phyloP scores from a whole-genome alignment of 2,329 filamentous ascomycete species.

The Colletotrichum liriopes region DNA sequence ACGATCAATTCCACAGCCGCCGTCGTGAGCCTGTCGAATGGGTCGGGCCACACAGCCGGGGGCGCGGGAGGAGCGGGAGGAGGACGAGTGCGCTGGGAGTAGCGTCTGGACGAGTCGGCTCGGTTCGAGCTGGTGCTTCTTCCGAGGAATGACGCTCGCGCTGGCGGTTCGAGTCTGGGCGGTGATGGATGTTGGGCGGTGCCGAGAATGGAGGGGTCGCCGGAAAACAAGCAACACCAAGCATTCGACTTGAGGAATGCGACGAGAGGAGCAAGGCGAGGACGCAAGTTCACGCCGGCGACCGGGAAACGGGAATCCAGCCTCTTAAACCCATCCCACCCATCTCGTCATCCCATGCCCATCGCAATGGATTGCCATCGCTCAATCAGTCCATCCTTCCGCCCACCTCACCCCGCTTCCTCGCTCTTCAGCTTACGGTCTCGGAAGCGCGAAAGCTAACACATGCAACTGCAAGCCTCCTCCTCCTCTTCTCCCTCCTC shows the following conservation, averaged over 20 bases:
- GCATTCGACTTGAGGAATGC: slow-evolving; percentile 8
- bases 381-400: slow-evolving; percentile 28
- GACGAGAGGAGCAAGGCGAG: no score
- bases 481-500: not conserved
- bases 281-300: not conserved
- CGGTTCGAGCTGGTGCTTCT: not conserved
- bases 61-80: not conserved
- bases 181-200: not conserved
- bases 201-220: not conserved
- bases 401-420: slow-evolving; percentile 14
- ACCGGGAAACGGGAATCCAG: slow-evolving; percentile 23
- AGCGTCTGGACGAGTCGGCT: not conserved
- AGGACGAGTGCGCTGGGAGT: not conserved
- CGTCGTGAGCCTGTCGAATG: slow-evolving; percentile 1
- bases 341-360: slow-evolving; percentile 12
- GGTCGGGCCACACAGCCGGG: not conserved
- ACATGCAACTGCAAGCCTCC: slow-evolving; percentile 25
- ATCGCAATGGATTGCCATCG: slow-evolving; percentile 15
- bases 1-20: slow-evolving; percentile 9
- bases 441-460: slow-evolving; percentile 31
- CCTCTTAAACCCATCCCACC: slow-evolving; percentile 35
- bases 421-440: slow-evolving; percentile 28
- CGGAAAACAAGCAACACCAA: slow-evolving; percentile 37
- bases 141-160: not conserved
- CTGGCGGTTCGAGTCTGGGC: not conserved